Conservation (phyloP, 148 eudicot species). For the Rhododendron mucronatum region DNA sequence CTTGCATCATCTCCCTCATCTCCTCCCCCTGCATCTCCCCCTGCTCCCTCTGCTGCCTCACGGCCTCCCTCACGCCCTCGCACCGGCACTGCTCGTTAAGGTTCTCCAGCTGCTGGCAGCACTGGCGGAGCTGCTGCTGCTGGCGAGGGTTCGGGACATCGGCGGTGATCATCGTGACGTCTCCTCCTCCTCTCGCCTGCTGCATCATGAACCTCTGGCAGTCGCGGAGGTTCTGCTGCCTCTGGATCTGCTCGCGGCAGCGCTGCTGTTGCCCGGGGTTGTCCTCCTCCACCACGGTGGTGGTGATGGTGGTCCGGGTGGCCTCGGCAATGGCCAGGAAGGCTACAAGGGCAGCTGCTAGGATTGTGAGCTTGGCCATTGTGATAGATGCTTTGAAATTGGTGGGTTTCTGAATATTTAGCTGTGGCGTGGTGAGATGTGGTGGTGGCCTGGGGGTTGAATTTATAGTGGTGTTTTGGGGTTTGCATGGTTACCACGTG, state of each 20-base stretch:
- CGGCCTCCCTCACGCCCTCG: constrained; percentile 18
- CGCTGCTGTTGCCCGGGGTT: not conserved
- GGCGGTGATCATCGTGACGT: not conserved
- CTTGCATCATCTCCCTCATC: constrained; percentile 17
- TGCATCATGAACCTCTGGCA: constrained; percentile 23
- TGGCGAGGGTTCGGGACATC: not conserved
- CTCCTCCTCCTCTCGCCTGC: not conserved
- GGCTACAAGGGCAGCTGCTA: not conserved
- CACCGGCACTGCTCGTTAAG: constrained; percentile 34
- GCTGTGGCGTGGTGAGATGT: not conserved
- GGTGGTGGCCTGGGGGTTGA: constrained; percentile 6
- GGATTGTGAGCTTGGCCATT: constrained; percentile 13
- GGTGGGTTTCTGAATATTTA: not conserved
- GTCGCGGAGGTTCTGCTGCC: constrained; percentile 21
- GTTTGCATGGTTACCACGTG: constrained; percentile 20
- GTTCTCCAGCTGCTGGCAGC: constrained; percentile 28
- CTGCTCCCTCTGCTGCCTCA: constrained; percentile 15
- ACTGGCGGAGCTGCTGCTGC: constrained; percentile 16
- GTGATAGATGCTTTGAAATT: not conserved
- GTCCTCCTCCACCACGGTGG: not conserved
- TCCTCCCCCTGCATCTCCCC: constrained; percentile 16
- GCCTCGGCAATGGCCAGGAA: constrained; percentile 10
- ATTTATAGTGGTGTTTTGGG: constrained; percentile 12
- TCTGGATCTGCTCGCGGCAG: constrained; percentile 25
- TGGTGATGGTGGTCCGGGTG: constrained; percentile 18